These are phyloP conservation scores for Scedosporium apiospermum DNA, from an alignment of 2,329 filamentous ascomycete species.

Conservation along the genomic window DNA sequence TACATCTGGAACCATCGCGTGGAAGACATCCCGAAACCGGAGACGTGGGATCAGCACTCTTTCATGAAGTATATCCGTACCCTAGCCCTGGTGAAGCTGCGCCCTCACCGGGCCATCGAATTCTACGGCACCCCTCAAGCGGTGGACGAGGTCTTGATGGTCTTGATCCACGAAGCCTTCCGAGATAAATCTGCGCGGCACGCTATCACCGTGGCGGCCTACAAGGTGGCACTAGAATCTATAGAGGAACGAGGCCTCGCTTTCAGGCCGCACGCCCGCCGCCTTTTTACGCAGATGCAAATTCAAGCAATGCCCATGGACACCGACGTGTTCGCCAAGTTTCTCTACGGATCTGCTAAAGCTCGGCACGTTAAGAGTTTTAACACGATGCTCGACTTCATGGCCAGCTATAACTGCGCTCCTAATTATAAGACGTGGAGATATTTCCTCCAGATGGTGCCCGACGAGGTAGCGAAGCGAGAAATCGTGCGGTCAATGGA, in stretches of 20 bases:
- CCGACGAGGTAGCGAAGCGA: conserved; percentile 44
- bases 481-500: conserved; percentile 38
- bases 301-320: conserved; percentile 30
- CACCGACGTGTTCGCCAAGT: conserved; percentile 36
- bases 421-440: conserved; percentile 39
- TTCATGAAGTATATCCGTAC: conserved; percentile 32
- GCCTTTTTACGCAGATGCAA: conserved; percentile 27
- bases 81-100: conserved; percentile 28
- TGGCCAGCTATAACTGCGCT: conserved; percentile 26
- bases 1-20: conserved; percentile 25
- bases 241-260: conserved; percentile 20
- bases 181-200: conserved; percentile 21
- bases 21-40: conserved; percentile 28
- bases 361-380: conserved; percentile 33
- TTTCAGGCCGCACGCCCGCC: conserved; percentile 16
- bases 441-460: conserved; percentile 41
- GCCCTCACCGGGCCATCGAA: conserved; percentile 19
- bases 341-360: conserved; percentile 30
- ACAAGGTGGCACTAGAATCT: conserved; percentile 35
- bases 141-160: conserved; percentile 28
- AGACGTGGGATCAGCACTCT: conserved; percentile 28
- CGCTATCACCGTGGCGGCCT: conserved; percentile 26
- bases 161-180: conserved; percentile 29
- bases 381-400: conserved; percentile 26
- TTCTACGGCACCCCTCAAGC: conserved; percentile 25